Evolutionary conservation across 805 yeast species (phyloP).

Genomic region (Monosporozyma solicola): DNA sequence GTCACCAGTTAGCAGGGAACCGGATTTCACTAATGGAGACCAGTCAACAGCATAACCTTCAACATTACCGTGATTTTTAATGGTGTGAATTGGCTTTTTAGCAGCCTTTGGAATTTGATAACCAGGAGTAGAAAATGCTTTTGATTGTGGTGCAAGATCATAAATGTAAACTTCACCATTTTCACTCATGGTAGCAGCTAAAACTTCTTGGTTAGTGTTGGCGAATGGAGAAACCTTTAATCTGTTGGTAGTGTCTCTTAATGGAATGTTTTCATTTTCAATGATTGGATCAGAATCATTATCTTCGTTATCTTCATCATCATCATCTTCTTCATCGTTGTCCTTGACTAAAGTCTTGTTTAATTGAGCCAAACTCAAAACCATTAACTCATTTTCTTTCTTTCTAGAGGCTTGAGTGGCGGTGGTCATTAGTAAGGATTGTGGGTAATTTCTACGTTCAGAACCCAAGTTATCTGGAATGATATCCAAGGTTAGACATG

Average conservation of each 20-base stretch:
- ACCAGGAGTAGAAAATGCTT: slow-evolving; percentile 86
- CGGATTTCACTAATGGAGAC: slow-evolving; percentile 79
- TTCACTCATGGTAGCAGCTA: slow-evolving; percentile 84
- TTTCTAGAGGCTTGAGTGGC: slow-evolving; percentile 88
- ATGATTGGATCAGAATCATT: slow-evolving; percentile 73
- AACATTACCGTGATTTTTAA: slow-evolving; percentile 81
- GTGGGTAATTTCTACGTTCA: slow-evolving; percentile 87
- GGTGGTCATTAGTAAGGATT: slow-evolving; percentile 72
- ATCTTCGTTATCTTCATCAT: slow-evolving; percentile 64
- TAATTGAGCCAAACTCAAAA: slow-evolving; percentile 74
- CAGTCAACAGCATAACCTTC: slow-evolving; percentile 97
- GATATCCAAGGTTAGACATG: slow-evolving; percentile 84
- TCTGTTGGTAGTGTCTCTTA: slow-evolving; percentile 81
- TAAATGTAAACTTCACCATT: slow-evolving; percentile 81
- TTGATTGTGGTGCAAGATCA: slow-evolving; percentile 71
- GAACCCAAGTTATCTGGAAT: slow-evolving; percentile 79
- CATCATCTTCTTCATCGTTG: slow-evolving; percentile 64
- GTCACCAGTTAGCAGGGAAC: slow-evolving; percentile 83
- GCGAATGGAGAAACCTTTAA: slow-evolving; percentile 78
- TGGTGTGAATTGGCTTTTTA: slow-evolving; percentile 74
- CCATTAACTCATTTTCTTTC: slow-evolving; percentile 81
- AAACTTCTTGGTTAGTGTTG: slow-evolving; percentile 53
- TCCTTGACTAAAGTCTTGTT: slow-evolving; percentile 82
- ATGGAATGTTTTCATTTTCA: slow-evolving; percentile 73
- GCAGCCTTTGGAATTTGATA: slow-evolving; percentile 64